Conservation (phyloP, 1,139 yeast genomes). For the Candida tunisiensis region DNA sequence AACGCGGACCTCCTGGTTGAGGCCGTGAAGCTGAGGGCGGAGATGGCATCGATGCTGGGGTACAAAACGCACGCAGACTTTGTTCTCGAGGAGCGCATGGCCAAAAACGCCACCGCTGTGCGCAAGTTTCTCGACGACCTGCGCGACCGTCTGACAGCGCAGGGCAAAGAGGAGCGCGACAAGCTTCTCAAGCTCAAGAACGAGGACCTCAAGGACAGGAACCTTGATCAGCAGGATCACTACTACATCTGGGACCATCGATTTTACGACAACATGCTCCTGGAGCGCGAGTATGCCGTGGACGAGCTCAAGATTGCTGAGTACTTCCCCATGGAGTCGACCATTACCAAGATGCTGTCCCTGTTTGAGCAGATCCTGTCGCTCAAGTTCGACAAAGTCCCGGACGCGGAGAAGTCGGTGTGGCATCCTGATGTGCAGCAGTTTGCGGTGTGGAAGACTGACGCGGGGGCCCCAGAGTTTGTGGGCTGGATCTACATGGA, state of each 20-base stretch:
- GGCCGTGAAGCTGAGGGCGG: slow-evolving; percentile 42
- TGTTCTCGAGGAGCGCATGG: slow-evolving; percentile 65
- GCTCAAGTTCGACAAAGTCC: slow-evolving; percentile 42
- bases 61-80: slow-evolving; percentile 52
- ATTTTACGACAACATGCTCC: slow-evolving; percentile 44
- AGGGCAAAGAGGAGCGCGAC: slow-evolving; percentile 39
- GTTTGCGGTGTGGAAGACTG: slow-evolving; percentile 55
- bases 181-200: slow-evolving; percentile 35
- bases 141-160: slow-evolving; percentile 35
- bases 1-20: slow-evolving; percentile 44
- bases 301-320: slow-evolving; percentile 59
- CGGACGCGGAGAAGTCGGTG: slow-evolving; percentile 21
- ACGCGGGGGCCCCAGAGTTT: slow-evolving; percentile 34
- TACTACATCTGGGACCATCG: slow-evolving; percentile 63
- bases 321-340: slow-evolving; percentile 57
- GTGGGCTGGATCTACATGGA: slow-evolving; percentile 71
- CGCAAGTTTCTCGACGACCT: slow-evolving; percentile 44
- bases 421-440: slow-evolving; percentile 77
- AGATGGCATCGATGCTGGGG: slow-evolving; percentile 47
- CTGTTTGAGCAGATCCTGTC: slow-evolving; percentile 55
- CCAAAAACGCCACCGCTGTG: slow-evolving; percentile 46
- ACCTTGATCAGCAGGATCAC: slow-evolving; percentile 23
- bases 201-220: slow-evolving; percentile 30
- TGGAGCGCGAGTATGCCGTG: slow-evolving; percentile 53
- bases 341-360: slow-evolving; percentile 49